A percentile compares a stretch with the other conserved stretches of the same genome.
Conservation (phyloP, 1,139 yeast genomes). For the Arxiozyma bovina region DNA sequence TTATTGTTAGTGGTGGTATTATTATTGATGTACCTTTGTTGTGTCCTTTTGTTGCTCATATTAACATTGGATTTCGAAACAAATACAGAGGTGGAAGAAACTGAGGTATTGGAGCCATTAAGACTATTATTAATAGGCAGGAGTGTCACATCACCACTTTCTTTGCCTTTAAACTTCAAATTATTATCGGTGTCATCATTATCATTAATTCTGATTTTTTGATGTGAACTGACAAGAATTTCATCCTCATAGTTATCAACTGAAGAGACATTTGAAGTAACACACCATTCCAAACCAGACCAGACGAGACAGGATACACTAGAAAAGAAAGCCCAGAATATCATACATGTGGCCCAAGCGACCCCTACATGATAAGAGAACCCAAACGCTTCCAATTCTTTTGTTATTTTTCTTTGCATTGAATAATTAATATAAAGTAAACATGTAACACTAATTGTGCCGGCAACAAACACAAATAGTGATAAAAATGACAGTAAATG, state of each 20-base stretch:
- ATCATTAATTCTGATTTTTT: not conserved
- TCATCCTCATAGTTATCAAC: not conserved
- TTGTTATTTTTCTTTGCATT: slow-evolving; percentile 16
- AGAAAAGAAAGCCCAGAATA: slow-evolving; percentile 17
- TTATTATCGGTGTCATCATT: no score
- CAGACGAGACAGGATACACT: slow-evolving; percentile 22
- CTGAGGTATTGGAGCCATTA: not conserved
- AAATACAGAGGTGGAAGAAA: not conserved
- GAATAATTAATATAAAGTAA: slow-evolving; percentile 16
- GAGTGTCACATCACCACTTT: not conserved
- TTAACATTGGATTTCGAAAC: not conserved
- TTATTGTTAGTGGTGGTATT: not conserved
- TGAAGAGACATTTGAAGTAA: slow-evolving; percentile 12
- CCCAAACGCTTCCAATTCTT: slow-evolving; percentile 24
- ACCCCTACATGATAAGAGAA: slow-evolving; percentile 22
- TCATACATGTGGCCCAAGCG: slow-evolving; percentile 22
- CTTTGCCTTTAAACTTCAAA: not conserved
- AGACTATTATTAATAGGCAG: not conserved
- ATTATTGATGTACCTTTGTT: not conserved
- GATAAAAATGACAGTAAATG: slow-evolving; percentile 23
- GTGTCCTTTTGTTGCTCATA: not conserved
- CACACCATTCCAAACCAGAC: slow-evolving; percentile 32
- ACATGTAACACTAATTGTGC: slow-evolving; percentile 15
- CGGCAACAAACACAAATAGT: slow-evolving; percentile 17
- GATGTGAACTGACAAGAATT: not conserved